phyloP scores from a whole-genome alignment of 2,329 filamentous ascomycete genomes.

The Teratosphaeria gauchensis region DNA sequence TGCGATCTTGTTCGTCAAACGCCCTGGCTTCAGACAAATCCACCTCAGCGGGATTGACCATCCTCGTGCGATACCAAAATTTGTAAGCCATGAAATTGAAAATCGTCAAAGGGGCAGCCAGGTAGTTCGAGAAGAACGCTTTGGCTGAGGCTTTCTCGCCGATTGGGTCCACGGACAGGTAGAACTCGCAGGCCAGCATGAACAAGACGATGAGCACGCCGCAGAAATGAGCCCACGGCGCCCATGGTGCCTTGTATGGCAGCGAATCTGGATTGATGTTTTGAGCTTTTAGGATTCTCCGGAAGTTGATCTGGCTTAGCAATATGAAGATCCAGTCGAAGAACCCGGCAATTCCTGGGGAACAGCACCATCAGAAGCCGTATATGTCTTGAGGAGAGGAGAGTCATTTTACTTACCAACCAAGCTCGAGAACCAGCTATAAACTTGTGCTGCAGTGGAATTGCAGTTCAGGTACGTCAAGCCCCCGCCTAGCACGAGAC shows the following conservation, averaged over 20 bases:
- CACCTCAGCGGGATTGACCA: slow-evolving; percentile 9
- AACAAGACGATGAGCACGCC: slow-evolving; percentile 20
- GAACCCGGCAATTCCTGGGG: neutral
- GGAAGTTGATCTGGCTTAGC: slow-evolving; percentile 20
- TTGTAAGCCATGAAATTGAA: slow-evolving; percentile 21
- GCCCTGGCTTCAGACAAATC: slow-evolving; percentile 9
- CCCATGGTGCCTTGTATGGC: slow-evolving; percentile 19
- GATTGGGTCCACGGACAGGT: slow-evolving; percentile 24
- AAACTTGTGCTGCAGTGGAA: neutral
- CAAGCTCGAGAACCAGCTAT: neutral
- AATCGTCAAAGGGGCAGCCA: slow-evolving; percentile 24
- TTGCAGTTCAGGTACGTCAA: slow-evolving; percentile 27
- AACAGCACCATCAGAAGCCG: too few relatives aligned
- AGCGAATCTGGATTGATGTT: slow-evolving; percentile 16
- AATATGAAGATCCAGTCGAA: neutral
- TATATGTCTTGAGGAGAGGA: too few relatives aligned
- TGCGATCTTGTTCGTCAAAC: slow-evolving; percentile 9
- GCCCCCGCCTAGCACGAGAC: slow-evolving; percentile 23
- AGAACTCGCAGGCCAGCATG: slow-evolving; percentile 25
- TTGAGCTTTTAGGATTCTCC: slow-evolving; percentile 20
- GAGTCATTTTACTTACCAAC: neutral
- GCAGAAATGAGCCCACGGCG: slow-evolving; percentile 20
- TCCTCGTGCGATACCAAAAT: slow-evolving; percentile 9
- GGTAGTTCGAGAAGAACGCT: slow-evolving; percentile 26
- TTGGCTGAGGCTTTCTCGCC: slow-evolving; percentile 22